Evolutionary conservation across 2,329 filamentous ascomycete species (phyloP).

Genomic region (Chaetomium olivaceum): DNA sequence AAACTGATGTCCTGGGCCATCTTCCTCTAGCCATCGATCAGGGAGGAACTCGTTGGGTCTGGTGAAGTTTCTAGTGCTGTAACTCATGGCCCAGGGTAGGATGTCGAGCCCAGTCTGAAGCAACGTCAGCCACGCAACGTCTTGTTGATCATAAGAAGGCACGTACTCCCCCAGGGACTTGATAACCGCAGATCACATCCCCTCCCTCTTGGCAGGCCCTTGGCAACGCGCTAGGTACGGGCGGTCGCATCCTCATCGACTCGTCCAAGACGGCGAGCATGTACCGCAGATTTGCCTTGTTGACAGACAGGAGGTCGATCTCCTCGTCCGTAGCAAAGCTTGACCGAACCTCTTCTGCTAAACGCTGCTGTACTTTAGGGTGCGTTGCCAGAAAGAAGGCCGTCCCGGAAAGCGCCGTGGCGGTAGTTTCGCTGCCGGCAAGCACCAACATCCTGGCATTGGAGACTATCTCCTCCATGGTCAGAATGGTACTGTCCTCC

Average conservation of each 20-base stretch:
- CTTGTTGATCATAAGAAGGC: background rate
- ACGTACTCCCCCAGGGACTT: slow-evolving; percentile 39
- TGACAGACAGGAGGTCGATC: slow-evolving; percentile 34
- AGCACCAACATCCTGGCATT: slow-evolving; percentile 38
- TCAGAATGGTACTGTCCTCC: slow-evolving; percentile 21
- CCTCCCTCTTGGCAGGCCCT: slow-evolving; percentile 34
- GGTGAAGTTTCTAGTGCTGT: slow-evolving; percentile 44
- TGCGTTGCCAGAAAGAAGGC: slow-evolving; percentile 43
- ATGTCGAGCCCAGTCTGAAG: slow-evolving; percentile 45
- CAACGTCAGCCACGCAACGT: background rate
- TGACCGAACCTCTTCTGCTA: slow-evolving; percentile 44
- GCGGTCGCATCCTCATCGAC: slow-evolving; percentile 35
- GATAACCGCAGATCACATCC: slow-evolving; percentile 35
- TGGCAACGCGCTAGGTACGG: slow-evolving; percentile 29
- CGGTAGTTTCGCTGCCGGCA: slow-evolving; percentile 53
- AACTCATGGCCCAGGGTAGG: slow-evolving; percentile 45
- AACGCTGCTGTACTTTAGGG: slow-evolving; percentile 39
- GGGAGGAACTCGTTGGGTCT: slow-evolving; percentile 48
- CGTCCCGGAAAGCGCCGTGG: slow-evolving; percentile 44
- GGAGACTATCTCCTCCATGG: slow-evolving; percentile 20
- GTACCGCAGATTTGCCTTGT: slow-evolving; percentile 30
- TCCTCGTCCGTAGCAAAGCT: slow-evolving; percentile 40
- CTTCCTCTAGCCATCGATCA: slow-evolving; percentile 46
- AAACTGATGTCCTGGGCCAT: slow-evolving; percentile 34
- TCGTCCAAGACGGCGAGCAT: slow-evolving; percentile 39